Base-by-base conservation (phyloP, 345 rosid genomes). In the Salix arbutifolia region DNA sequence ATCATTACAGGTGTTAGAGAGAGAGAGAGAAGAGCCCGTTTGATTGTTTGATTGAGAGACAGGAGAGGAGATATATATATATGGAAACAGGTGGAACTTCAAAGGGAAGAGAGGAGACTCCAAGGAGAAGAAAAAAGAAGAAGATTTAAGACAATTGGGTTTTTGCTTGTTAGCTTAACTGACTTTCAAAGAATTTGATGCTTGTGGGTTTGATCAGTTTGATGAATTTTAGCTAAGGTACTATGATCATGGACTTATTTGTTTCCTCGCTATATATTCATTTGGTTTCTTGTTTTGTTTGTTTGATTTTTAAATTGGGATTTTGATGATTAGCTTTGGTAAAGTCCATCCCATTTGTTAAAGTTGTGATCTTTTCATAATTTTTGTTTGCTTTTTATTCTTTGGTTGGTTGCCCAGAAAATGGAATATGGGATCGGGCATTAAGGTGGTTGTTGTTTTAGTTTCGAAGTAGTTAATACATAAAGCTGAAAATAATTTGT, bases 71-170 rank as follows among this genome's bases (percentile, higher is more conserved):
- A 38, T 3, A 31, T 6, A 52, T 6, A 52, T 42, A 30, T 44
- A 83, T 82, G 82, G 81, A 73, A 79, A 83, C 78, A 52, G 42
- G 61, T 75, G 75, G 71, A 76, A 73, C 76, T 33, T 42, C 77
- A 65, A 28, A 53, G 44, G 42, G 77, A 50, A 72, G 42, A 65
- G 66, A 65, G 21, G 30, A 13, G 67, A 78, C 30, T 46, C 70
- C 53, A 5, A 60, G 56, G 69, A 75, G 80, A 52, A 70, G 77
- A n/a, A 77, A 77, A 76, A 86, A 75, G 73, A 79, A 65, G 60
- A 82, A 25, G 69, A 46, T 71, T 40, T 65, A 1, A 12, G 10
- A 3, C 44, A 14, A 70, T n/a, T 76, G 67, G 74, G 65, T 81
- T 77, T 65, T 12, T 74, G 56, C 6, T 72, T 25, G 8, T 35